Conservation (phyloP, 768 basidiomycete genomes). For the Macrolepiota albuminosa region DNA sequence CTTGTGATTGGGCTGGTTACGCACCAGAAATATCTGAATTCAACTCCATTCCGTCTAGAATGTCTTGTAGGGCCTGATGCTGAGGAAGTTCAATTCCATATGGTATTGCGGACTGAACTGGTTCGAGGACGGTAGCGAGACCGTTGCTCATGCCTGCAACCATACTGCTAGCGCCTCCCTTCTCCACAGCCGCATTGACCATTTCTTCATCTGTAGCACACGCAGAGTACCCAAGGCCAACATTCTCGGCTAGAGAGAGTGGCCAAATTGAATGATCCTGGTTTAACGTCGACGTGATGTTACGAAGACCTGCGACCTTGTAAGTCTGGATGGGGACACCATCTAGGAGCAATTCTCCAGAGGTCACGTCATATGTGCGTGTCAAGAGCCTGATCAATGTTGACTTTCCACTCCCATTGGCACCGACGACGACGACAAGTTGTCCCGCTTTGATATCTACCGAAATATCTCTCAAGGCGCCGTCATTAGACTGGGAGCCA, state of each 20-base stretch:
- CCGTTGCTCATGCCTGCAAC: conserved; percentile 8
- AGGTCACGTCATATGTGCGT: conserved; percentile 40
- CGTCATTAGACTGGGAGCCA: conserved; percentile 31
- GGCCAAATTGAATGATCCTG: conserved; percentile 48
- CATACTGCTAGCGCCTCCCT: conserved; percentile 20
- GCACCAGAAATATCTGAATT: conserved; percentile 9
- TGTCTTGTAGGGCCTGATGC: conserved; percentile 11
- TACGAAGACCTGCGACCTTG: conserved; percentile 32
- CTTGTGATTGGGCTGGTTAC: background rate
- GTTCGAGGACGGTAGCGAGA: conserved; percentile 16
- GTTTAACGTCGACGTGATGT: conserved; percentile 41
- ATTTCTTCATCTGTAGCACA: conserved; percentile 11
- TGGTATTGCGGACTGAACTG: background rate
- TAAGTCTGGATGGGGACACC: conserved; percentile 34
- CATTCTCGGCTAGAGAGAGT: conserved; percentile 37
- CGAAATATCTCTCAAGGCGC: conserved; percentile 34
- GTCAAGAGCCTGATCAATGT: conserved; percentile 47
- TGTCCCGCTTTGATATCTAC: conserved; percentile 41
- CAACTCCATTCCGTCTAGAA: conserved; percentile 13
- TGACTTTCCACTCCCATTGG: conserved; percentile 52
- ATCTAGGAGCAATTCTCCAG: conserved; percentile 37
- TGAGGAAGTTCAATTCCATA: conserved; percentile 5
- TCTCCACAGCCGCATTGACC: conserved; percentile 25
- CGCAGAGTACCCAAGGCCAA: conserved; percentile 24
- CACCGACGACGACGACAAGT: conserved; percentile 52